Base-by-base conservation (phyloP, 179 eudicot species). In the Beta lomatogona region DNA sequence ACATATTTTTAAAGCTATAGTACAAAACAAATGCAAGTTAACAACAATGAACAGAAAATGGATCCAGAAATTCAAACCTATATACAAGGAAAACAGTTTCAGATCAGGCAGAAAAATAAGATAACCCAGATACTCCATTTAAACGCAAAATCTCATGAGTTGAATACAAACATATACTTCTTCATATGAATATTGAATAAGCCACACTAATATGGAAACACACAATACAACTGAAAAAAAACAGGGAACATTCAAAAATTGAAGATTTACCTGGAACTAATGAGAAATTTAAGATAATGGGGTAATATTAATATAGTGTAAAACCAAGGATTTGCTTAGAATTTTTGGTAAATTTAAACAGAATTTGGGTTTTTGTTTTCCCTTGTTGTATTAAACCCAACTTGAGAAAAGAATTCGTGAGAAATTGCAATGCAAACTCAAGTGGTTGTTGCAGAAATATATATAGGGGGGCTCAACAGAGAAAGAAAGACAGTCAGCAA, bases 11-110 rank as follows among this genome's bases (percentile, higher is more conserved):
- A 46, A 46, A 4, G 6, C 50, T 1, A 46, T 46, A 46, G 8
- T 46, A 7, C 9, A 11, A 73, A 73, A 48, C 16, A 48, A 48
- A 48, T 48, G 52, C 9, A 21, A 58, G 4, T 4, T 1, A 76
- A 4, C 18, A 60, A 19, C 5, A 59, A 11, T 60, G 3, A 31
- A 9, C 6, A 36, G 18, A 44, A 61, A 60, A 45, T 45, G 70
- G 79, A 76, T 76, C 79, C 54, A 44, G 21, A 46, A 60, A 76
- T 55, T 16, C 52, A 75, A 55, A 76, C 53, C 48, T 21, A 28
- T 28, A 59, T 36, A 61, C 55, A 59, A 15, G 31, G 1, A 76
- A 14, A 4, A 36, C 25, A 53, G 64, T 74, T 74, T 8, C 7
- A 18, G 50, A 55, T 50, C 21, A 25, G 1, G 4, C n/a, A 8